Conservation (phyloP, 148 eudicot species). For the Amaranthus cruentus region DNA sequence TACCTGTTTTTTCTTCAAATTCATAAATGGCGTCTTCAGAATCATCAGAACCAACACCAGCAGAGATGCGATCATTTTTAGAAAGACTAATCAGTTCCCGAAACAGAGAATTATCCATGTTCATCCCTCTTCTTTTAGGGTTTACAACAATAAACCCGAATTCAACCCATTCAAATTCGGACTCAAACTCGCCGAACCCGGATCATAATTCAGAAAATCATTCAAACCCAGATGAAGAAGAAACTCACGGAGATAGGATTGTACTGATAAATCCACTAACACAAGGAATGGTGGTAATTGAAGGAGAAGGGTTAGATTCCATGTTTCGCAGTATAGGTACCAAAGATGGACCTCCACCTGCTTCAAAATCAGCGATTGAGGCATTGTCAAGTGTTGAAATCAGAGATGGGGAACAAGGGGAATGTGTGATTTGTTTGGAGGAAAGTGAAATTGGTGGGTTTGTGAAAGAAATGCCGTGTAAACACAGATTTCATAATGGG, state of each 20-base stretch:
- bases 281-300: slow-evolving; percentile 41
- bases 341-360: slow-evolving; percentile 54
- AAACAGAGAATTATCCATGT: slow-evolving; percentile 45
- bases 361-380: slow-evolving; percentile 53
- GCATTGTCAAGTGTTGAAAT: slow-evolving; percentile 45
- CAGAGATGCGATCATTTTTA: slow-evolving; percentile 32
- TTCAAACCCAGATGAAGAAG: slow-evolving; percentile 21
- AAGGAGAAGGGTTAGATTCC: slow-evolving; percentile 32
- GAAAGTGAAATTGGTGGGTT: slow-evolving; percentile 33
- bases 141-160: slow-evolving; percentile 17
- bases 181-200: slow-evolving; percentile 7
- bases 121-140: slow-evolving; percentile 40
- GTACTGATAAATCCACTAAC: slow-evolving; percentile 41
- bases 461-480: slow-evolving; percentile 68
- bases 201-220: slow-evolving; percentile 25
- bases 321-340: slow-evolving; percentile 25
- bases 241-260: slow-evolving; percentile 22
- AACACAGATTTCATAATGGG: slow-evolving; percentile 58
- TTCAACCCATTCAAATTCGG: slow-evolving; percentile 5
- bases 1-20: no score
- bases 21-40: slow-evolving; percentile 41
- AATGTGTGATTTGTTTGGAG: slow-evolving; percentile 65
- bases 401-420: slow-evolving; percentile 24
- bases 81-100: slow-evolving; percentile 37
- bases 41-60: not conserved